Evolutionary conservation across 129 eudicot species (phyloP), one percentile per base, ranked within the genome.

Genomic region (Pulicaria dysenterica): DNA sequence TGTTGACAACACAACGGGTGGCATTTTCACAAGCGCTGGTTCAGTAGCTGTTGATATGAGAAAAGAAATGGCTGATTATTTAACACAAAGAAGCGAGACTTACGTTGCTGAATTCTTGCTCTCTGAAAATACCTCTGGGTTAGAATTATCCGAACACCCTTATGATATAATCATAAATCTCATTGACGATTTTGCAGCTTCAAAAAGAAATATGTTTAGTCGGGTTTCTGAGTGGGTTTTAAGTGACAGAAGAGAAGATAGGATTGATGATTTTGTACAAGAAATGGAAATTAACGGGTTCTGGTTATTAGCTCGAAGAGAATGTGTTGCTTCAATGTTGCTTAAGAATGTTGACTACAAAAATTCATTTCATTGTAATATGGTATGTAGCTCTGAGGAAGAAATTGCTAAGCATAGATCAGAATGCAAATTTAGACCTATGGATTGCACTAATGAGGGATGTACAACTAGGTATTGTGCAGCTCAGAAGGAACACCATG

Each of bases 1-100:
- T 56, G 82, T 94, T 34, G 98, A 94, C 86, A 88, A 82, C 91
- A 94, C 98, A 3, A 84, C 87, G 0, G 98, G 98, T 6, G 98
- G 84, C 70, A 37, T 94, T 71, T 87, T 94, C 72, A 86, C 64
- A 38, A 90, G 59, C 67, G 92, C 96, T 2, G 95, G 78, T 54
- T 64, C 98, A 11, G 89, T 94, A 73, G 97, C 98, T 19, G 89
- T 80, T 49, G 89, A 83, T 51, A 74, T 85, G 49, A 73, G 93
- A 73, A 90, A 85, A 81, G 97, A 94, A 63, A 94, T 94, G 97
- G 75, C 84, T 42, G 96, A 87, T 77, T 84, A 82, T 75, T 73
- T 94, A 57, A 70, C 67, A 12, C 81, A 79, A 50, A 78, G 96
- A 72, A 94, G 97, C 68, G 86, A 90, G 71, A 84, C 69, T n/a